Evolutionary conservation across 2,329 filamentous ascomycete genomes (phyloP).

Genomic region (Fusarium sarcochroum): DNA sequence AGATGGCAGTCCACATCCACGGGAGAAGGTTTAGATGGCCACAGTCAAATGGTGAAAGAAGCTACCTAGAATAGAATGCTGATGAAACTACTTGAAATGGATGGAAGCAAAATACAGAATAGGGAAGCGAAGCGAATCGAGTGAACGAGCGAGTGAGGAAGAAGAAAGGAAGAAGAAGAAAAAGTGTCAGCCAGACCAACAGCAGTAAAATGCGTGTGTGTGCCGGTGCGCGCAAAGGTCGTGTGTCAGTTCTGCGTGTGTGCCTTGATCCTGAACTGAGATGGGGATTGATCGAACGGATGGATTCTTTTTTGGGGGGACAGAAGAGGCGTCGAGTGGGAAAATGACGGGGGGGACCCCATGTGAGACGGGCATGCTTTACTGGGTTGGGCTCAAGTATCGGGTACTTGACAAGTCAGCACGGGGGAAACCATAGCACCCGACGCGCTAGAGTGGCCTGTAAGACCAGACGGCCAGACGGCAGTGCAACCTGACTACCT

Average conservation of each 20-base stretch:
- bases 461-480: slow-evolving; percentile 5
- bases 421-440: slow-evolving; percentile 16
- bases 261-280: slow-evolving; percentile 40
- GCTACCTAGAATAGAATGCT: slow-evolving; percentile 11
- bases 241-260: slow-evolving; percentile 42
- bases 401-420: slow-evolving; percentile 20
- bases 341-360: slow-evolving; percentile 8
- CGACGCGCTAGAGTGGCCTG: slow-evolving; percentile 5
- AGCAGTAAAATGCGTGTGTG: slow-evolving; percentile 35
- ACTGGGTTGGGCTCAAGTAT: slow-evolving; percentile 12
- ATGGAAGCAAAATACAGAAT: slow-evolving; percentile 26
- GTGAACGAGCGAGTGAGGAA: slow-evolving; percentile 31
- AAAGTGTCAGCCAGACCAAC: slow-evolving; percentile 22
- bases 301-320: slow-evolving; percentile 36
- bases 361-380: slow-evolving; percentile 9
- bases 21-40: slow-evolving; percentile 13
- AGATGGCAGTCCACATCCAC: slow-evolving; percentile 13
- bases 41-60: slow-evolving; percentile 24
- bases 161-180: slow-evolving; percentile 5
- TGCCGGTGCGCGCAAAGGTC: slow-evolving; percentile 24
- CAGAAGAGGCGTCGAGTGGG: slow-evolving; percentile 26
- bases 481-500: slow-evolving; percentile 3
- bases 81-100: slow-evolving; percentile 25
- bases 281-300: slow-evolving; percentile 38
- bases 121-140: slow-evolving; percentile 30